Percentiles rank a stretch among this genome's conserved stretches.
These are phyloP conservation scores for Rosa multiflora DNA, from an alignment of 306 rosid genomes.

Conservation along the genomic window DNA sequence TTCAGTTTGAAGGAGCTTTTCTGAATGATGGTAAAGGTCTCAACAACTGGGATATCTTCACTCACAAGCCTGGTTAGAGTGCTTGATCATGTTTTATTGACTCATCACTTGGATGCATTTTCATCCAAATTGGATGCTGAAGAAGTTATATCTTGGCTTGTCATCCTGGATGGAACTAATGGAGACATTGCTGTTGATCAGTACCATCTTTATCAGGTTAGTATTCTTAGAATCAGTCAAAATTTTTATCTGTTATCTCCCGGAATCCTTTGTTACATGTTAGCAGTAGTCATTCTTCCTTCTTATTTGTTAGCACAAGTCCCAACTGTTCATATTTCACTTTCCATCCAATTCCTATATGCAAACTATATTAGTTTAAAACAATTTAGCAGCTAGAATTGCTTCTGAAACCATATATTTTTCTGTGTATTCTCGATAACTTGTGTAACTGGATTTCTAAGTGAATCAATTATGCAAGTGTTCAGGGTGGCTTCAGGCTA, in stretches of 20 bases:
- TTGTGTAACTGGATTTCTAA: background rate
- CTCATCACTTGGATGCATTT: background rate
- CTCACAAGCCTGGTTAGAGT: constrained; percentile 55
- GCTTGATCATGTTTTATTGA: background rate
- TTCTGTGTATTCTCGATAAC: background rate
- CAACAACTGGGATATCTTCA: constrained; percentile 64
- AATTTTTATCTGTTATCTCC: background rate
- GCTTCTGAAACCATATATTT: no score
- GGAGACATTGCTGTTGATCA: constrained; percentile 82
- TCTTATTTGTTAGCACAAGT: background rate
- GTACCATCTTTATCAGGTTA: constrained; percentile 66
- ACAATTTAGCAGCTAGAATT: background rate
- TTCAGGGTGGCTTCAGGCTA: no score
- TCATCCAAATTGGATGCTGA: background rate
- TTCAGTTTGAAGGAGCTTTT: constrained; percentile 74
- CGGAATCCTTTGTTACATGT: background rate
- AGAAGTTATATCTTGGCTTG: background rate
- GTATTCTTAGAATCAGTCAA: background rate
- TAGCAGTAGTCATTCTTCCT: background rate
- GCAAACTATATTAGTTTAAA: no score
- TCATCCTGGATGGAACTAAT: constrained; percentile 48
- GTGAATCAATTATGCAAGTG: background rate
- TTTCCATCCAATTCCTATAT: background rate
- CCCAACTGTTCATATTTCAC: background rate
- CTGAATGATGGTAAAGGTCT: constrained; percentile 60